These are phyloP conservation scores for Cladosporium sp. DNA, from an alignment of 2,329 filamentous ascomycete genomes.

Conservation along the genomic window DNA sequence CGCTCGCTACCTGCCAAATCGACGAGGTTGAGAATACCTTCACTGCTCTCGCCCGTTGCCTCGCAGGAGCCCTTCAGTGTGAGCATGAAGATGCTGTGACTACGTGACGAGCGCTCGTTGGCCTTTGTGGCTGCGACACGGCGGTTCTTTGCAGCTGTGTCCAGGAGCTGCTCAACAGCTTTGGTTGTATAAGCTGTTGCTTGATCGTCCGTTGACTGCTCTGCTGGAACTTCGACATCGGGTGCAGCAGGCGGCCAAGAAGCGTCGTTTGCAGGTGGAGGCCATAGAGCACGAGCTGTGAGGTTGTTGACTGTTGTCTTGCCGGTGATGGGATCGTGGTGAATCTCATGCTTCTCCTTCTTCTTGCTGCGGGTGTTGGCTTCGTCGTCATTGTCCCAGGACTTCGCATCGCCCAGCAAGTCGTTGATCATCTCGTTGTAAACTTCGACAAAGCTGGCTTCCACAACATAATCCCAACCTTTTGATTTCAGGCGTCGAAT, in stretches of 20 bases:
- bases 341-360: slow-evolving; percentile 82
- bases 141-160: slow-evolving; percentile 76
- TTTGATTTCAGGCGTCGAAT: slow-evolving; percentile 80
- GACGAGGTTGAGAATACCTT: slow-evolving; percentile 91
- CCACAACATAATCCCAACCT: slow-evolving; percentile 91
- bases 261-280: slow-evolving; percentile 66
- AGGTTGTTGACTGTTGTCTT: slow-evolving; percentile 80
- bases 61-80: slow-evolving; percentile 62
- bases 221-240: not conserved
- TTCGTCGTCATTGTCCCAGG: slow-evolving; percentile 49
- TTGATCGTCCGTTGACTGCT: not conserved
- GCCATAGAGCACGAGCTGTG: slow-evolving; percentile 70
- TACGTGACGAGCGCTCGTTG: slow-evolving; percentile 90
- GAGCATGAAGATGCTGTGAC: slow-evolving; percentile 93
- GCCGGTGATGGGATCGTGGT: slow-evolving; percentile 76
- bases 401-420: slow-evolving; percentile 67
- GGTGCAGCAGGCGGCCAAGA: slow-evolving; percentile 24
- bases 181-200: slow-evolving; percentile 25
- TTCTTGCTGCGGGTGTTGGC: slow-evolving; percentile 27
- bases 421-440: slow-evolving; percentile 98
- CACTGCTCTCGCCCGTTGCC: slow-evolving; percentile 76
- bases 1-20: slow-evolving; percentile 92
- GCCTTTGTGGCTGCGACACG: slow-evolving; percentile 96
- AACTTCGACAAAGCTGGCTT: slow-evolving; percentile 92
- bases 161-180: slow-evolving; percentile 45